Evolutionary conservation across 805 yeast species (phyloP).

Genomic region (Schizosaccharomyces japonicus): DNA sequence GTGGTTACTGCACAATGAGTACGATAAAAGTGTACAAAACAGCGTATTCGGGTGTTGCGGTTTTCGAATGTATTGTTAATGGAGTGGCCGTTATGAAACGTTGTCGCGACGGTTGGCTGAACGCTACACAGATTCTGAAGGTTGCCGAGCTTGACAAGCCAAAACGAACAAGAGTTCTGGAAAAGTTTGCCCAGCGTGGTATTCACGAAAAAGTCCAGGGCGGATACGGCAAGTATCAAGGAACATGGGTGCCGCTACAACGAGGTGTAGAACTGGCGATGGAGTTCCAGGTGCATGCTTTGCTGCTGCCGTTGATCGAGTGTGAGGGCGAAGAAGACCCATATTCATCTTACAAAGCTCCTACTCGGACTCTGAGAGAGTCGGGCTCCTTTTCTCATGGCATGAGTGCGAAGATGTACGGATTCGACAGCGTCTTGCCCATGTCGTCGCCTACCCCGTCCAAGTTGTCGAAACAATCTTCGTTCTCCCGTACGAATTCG

Average conservation of each 20-base stretch:
- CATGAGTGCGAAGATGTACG: too few relatives aligned
- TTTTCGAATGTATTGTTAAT: slow-evolving; percentile 30
- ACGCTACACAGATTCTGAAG: slow-evolving; percentile 85
- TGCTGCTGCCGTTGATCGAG: slow-evolving; percentile 41
- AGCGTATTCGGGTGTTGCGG: slow-evolving; percentile 23
- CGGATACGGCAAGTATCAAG: slow-evolving; percentile 91
- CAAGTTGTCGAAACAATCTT: too few relatives aligned
- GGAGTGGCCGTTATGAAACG: slow-evolving; percentile 75
- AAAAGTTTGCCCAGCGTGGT: slow-evolving; percentile 73
- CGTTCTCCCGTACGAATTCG: too few relatives aligned
- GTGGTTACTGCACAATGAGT: too few relatives aligned
- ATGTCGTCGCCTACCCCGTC: too few relatives aligned
- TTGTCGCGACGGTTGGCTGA: slow-evolving; percentile 80
- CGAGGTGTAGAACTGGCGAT: slow-evolving; percentile 48
- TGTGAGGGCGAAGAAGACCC: too few relatives aligned
- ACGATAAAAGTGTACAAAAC: slow-evolving; percentile 21
- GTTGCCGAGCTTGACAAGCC: slow-evolving; percentile 90
- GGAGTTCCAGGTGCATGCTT: slow-evolving; percentile 37
- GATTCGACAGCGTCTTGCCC: too few relatives aligned
- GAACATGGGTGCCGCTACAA: slow-evolving; percentile 78
- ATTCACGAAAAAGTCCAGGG: slow-evolving; percentile 86
- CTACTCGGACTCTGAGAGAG: too few relatives aligned
- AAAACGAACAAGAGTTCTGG: slow-evolving; percentile 72
- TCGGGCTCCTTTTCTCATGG: too few relatives aligned
- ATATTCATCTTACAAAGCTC: too few relatives aligned